These are phyloP conservation scores for Tulasnella sp. DNA, from an alignment of 768 basidiomycete genomes.

Conservation along the genomic window DNA sequence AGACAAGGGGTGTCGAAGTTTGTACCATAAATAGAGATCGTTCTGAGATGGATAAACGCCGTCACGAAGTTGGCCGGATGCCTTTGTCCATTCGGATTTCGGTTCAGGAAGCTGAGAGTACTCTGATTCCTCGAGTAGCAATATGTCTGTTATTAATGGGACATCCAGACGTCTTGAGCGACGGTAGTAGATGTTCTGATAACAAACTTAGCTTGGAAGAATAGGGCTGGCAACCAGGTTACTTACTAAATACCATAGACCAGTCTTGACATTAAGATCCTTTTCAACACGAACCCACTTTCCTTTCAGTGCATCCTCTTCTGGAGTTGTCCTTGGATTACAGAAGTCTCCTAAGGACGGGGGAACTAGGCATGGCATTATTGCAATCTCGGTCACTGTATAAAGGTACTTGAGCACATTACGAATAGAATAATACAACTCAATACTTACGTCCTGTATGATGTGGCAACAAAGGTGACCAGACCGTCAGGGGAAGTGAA, in stretches of 20 bases:
- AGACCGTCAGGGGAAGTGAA: slow-evolving; percentile 56
- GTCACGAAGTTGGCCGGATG: slow-evolving; percentile 45
- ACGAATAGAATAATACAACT: neutral
- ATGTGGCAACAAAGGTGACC: slow-evolving; percentile 64
- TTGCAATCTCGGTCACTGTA: slow-evolving; percentile 67
- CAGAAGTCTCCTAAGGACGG: slow-evolving; percentile 51
- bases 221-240: slow-evolving; percentile 5
- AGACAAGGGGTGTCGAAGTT: slow-evolving; percentile 45
- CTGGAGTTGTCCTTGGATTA: slow-evolving; percentile 44
- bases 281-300: slow-evolving; percentile 83
- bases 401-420: neutral
- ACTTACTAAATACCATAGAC: slow-evolving; percentile 48
- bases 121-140: slow-evolving; percentile 45
- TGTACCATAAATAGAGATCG: slow-evolving; percentile 69
- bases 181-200: slow-evolving; percentile 63
- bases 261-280: slow-evolving; percentile 57
- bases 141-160: slow-evolving; percentile 61
- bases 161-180: slow-evolving; percentile 73
- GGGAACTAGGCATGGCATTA: slow-evolving; percentile 49
- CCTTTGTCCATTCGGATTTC: slow-evolving; percentile 51
- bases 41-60: slow-evolving; percentile 40
- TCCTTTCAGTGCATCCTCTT: slow-evolving; percentile 26
- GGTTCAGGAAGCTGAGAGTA: slow-evolving; percentile 29
- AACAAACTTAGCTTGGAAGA: neutral
- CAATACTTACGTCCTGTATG: slow-evolving; percentile 54